Conservation (phyloP, 2,329 filamentous ascomycete species). For the Fusarium denticulatum region DNA sequence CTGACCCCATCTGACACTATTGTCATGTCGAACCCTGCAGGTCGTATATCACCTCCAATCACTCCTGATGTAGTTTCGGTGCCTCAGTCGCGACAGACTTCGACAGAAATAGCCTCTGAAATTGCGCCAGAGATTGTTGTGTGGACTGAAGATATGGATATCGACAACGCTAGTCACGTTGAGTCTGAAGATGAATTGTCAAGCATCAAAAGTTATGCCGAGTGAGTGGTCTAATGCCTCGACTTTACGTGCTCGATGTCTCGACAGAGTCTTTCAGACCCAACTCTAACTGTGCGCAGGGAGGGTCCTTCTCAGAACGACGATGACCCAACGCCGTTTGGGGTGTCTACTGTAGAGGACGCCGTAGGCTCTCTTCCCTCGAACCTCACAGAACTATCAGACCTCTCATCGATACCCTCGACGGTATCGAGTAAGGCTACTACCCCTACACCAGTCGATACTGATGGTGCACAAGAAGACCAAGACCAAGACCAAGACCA, state of each 20-base stretch:
- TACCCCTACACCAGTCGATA: conserved; percentile 68
- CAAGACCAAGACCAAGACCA: too few relatives aligned
- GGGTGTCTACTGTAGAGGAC: conserved; percentile 27
- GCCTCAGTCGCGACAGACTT: conserved; percentile 47
- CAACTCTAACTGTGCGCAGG: conserved; percentile 31
- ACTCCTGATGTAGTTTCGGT: conserved; percentile 38
- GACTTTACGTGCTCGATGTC: background rate
- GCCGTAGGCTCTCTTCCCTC: conserved; percentile 59
- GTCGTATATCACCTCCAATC: conserved; percentile 44
- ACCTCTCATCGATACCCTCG: conserved; percentile 64
- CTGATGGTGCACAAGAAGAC: conserved; percentile 42
- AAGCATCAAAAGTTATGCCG: conserved; percentile 33
- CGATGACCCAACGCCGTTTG: conserved; percentile 29
- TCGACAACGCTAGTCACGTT: conserved; percentile 29
- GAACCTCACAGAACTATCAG: conserved; percentile 63
- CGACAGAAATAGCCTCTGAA: conserved; percentile 48
- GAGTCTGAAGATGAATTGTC: conserved; percentile 41
- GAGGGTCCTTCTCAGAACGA: conserved; percentile 34
- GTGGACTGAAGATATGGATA: conserved; percentile 55
- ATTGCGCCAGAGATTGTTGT: conserved; percentile 57
- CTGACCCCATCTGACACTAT: conserved; percentile 39
- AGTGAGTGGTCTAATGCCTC: conserved; percentile 41
- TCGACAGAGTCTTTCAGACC: background rate
- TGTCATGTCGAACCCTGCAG: conserved; percentile 40
- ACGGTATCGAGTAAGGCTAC: conserved; percentile 71